These are phyloP conservation scores for Pseudocercospora pini-densiflorae DNA, from an alignment of 2,329 filamentous ascomycete species.

Conservation along the genomic window DNA sequence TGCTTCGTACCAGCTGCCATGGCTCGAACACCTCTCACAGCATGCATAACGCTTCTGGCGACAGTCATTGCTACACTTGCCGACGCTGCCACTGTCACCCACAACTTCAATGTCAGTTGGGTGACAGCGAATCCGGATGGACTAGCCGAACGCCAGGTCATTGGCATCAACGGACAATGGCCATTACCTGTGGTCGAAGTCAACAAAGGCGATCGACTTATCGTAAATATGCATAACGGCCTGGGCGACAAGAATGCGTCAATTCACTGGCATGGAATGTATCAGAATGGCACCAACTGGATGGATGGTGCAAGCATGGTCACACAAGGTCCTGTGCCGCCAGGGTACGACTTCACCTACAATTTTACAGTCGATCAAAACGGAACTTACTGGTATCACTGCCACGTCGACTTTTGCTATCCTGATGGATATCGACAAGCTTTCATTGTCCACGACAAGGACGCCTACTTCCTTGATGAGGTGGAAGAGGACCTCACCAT, in stretches of 20 bases:
- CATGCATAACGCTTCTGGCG: no score
- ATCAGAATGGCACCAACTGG: slow-evolving; percentile 72
- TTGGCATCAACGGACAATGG: slow-evolving; percentile 75
- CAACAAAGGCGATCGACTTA: slow-evolving; percentile 73
- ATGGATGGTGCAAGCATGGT: slow-evolving; percentile 75
- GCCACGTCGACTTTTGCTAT: slow-evolving; percentile 66
- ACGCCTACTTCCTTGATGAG: slow-evolving; percentile 56
- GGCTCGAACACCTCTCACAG: no score
- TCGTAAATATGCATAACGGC: slow-evolving; percentile 71
- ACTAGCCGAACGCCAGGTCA: slow-evolving; percentile 51
- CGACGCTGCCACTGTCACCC: slow-evolving; percentile 17
- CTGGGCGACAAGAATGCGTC: slow-evolving; percentile 66
- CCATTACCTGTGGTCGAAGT: slow-evolving; percentile 74
- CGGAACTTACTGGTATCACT: slow-evolving; percentile 68
- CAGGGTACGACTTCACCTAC: slow-evolving; percentile 67
- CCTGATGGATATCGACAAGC: slow-evolving; percentile 71
- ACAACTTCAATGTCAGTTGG: slow-evolving; percentile 53
- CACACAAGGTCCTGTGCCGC: slow-evolving; percentile 69
- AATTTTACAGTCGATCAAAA: slow-evolving; percentile 62
- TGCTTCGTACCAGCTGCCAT: no score
- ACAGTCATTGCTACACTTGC: no score
- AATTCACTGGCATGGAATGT: slow-evolving; percentile 78
- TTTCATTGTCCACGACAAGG: slow-evolving; percentile 64
- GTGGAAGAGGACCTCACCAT: slow-evolving; percentile 66
- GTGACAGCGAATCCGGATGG: slow-evolving; percentile 60